A percentile compares a stretch with the other conserved stretches of the same genome.
These are phyloP conservation scores for Backusella mclennaniae DNA, from an alignment of 192 early-diverging fungal species.

Conservation along the genomic window DNA sequence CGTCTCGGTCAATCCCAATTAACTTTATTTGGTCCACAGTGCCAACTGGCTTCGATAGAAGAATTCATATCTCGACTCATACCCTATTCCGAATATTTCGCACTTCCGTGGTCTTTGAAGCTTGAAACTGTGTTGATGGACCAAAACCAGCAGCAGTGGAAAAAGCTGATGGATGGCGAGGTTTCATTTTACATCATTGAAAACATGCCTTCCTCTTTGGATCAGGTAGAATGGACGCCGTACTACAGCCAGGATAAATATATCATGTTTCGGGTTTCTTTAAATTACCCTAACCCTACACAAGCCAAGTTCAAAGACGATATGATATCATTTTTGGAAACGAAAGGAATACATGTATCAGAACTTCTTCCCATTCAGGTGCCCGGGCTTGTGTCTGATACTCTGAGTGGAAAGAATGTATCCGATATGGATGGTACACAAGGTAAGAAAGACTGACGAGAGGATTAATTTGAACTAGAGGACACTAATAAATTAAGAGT, in stretches of 20 bases:
- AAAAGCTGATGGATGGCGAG: background rate
- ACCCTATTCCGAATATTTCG: slow-evolving; percentile 36
- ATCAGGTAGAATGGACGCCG: background rate
- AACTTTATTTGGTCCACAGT: slow-evolving; percentile 53
- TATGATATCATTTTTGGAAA: background rate
- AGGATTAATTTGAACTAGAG: too few relatives aligned
- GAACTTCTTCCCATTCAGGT: background rate
- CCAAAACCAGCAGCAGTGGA: background rate
- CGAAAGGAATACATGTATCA: background rate
- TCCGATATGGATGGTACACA: background rate
- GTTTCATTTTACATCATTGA: background rate
- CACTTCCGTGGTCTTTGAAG: background rate
- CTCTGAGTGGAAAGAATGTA: background rate
- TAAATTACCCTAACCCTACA: background rate
- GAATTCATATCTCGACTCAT: slow-evolving; percentile 43
- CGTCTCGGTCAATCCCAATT: slow-evolving; percentile 57
- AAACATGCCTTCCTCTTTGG: background rate
- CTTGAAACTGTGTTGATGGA: background rate
- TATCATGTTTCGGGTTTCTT: slow-evolving; percentile 9
- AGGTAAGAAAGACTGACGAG: background rate
- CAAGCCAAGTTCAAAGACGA: background rate
- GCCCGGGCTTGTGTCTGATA: background rate
- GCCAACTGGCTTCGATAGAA: slow-evolving; percentile 46
- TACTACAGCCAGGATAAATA: slow-evolving; percentile 2
- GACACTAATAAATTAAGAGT: background rate